Percentiles rank a stretch among this genome's conserved stretches.
Evolutionary conservation across 2,329 filamentous ascomycete species (phyloP).

Genomic region (Xylaria hypoxylon): DNA sequence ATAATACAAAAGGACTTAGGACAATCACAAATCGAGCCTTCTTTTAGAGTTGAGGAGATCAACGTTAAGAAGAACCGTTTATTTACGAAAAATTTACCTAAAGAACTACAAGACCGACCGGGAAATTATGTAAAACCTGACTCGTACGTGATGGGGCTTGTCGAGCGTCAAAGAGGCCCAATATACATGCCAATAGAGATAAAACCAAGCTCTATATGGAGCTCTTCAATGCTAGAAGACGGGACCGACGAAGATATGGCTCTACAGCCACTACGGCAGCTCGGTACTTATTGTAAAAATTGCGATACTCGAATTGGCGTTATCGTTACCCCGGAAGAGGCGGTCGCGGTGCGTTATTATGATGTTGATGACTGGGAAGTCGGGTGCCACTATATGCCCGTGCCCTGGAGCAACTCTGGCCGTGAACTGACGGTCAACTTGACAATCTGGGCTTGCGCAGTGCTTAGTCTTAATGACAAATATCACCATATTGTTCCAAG

Average conservation of each 20-base stretch:
- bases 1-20: neutral
- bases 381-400: neutral
- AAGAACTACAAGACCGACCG: neutral
- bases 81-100: neutral
- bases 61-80: neutral
- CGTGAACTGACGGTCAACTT: neutral
- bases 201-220: neutral
- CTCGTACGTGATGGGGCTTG: neutral
- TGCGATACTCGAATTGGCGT: neutral
- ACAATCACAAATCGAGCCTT: neutral
- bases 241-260: neutral
- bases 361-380: neutral
- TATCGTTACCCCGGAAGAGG: neutral
- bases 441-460: neutral
- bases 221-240: neutral
- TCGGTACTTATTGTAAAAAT: neutral
- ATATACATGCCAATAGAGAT: neutral
- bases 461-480: neutral
- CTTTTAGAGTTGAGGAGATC: neutral
- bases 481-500: neutral
- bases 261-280: neutral
- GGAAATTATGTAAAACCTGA: neutral
- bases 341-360: neutral
- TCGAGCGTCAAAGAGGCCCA: neutral
- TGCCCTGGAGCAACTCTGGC: neutral